Evolutionary conservation across 2,329 filamentous ascomycete genomes (phyloP), one percentile per base, ranked within the genome.

Genomic region (Scedosporium minutisporum): DNA sequence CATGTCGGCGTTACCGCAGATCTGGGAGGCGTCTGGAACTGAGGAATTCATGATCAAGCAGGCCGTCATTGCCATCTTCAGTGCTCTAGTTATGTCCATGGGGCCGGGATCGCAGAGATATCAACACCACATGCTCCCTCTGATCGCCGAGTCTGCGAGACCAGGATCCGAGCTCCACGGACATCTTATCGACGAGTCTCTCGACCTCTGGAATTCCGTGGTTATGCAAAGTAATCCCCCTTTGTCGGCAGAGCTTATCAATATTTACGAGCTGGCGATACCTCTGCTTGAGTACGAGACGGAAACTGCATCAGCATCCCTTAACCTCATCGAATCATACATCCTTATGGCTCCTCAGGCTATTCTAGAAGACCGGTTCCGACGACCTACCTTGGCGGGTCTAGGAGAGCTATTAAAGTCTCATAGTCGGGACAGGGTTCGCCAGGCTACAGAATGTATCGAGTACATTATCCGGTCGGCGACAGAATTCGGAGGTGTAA

Each of bases 1-100:
- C 64, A 88, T 99, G 73, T 80, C 84, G 1, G 83, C 92, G 12
- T 80, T 97, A 6, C 93, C 93, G 0, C 81, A 81, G 3, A 80
- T 97, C 0, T 99, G 95, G 95, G 87, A 90, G 64, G 85, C 87
- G 60, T 91, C 90, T 2, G 91, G 88, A 0, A 75, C 78, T 2
- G 89, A 96, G 64, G 90, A 95, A 69, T 91, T 92, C 74, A 85
- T 97, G 73, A 89, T 97, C 80, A 97, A 97, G 74, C 93, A 97
- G 74, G 87, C 91, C 1, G 92, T 97, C 61, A 82, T 97, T 63
- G 90, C 89, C 2, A 88, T 97, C 46, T 85, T 97, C 60, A 82
- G 90, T 1, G 88, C 91, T 2, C 80, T 99, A 14, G 90, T 96
- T n/a, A 87, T 87, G 71, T 89, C 93, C 1, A 90, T 97, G 84